Percentiles rank a stretch among this genome's conserved stretches.
Conservation (phyloP, 192 early-diverging fungal species). For the Obelidium mucronatum region DNA sequence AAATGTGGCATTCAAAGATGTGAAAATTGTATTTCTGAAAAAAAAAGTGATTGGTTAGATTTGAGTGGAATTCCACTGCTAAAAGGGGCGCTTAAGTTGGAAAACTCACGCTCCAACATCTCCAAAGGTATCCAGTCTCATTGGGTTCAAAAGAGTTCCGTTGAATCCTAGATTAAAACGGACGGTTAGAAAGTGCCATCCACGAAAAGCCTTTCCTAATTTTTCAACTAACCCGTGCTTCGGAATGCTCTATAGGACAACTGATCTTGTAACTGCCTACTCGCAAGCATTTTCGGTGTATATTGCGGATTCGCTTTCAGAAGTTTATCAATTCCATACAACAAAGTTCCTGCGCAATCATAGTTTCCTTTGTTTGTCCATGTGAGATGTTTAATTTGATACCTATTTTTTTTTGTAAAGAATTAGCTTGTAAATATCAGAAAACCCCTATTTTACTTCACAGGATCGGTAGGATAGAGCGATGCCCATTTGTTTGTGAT, state of each 20-base stretch:
- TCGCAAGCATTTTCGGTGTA: neutral
- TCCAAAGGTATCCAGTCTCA: neutral
- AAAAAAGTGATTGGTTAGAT: too few relatives aligned
- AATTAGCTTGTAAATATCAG: too few relatives aligned
- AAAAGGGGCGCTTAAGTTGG: too few relatives aligned
- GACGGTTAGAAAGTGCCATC: too few relatives aligned
- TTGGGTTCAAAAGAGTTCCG: conserved; percentile 1
- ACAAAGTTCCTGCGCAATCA: conserved; percentile 1
- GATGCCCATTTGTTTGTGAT: neutral
- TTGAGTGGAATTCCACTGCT: too few relatives aligned
- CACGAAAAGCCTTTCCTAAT: too few relatives aligned
- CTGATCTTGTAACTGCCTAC: neutral
- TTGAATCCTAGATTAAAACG: conserved; percentile 21
- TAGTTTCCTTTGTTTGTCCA: conserved; percentile 10
- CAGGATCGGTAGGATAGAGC: neutral
- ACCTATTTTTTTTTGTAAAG: too few relatives aligned
- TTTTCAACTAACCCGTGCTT: neutral
- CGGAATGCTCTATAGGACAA: neutral
- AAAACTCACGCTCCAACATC: conserved; percentile 7
- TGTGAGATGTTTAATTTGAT: conserved; percentile 1
- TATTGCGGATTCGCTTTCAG: neutral
- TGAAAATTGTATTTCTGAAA: neutral
- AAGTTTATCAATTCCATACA: conserved; percentile 5
- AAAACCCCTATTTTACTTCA: too few relatives aligned
- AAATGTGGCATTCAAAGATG: neutral